Conservation (phyloP, 1,139 yeast genomes). For the Lodderomyces parapsilosis region DNA sequence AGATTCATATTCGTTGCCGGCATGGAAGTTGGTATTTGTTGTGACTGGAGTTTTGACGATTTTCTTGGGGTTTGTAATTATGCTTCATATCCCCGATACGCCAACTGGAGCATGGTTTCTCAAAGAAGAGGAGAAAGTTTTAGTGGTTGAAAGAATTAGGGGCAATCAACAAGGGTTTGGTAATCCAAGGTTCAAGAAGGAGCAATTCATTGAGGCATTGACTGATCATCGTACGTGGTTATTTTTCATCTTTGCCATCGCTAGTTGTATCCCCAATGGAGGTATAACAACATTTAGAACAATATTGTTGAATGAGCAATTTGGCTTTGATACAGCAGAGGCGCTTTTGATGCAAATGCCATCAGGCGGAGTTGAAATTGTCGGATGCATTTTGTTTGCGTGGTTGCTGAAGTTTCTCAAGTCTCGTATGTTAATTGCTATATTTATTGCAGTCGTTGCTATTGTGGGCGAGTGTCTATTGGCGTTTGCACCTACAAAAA, state of each 20-base stretch:
- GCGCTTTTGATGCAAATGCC: slow-evolving; percentile 36
- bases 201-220: slow-evolving; percentile 55
- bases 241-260: slow-evolving; percentile 20
- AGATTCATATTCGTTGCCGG: slow-evolving; percentile 19
- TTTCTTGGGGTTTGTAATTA: slow-evolving; percentile 22
- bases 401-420: slow-evolving; percentile 25
- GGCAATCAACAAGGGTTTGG: slow-evolving; percentile 55
- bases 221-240: slow-evolving; percentile 44
- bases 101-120: slow-evolving; percentile 37
- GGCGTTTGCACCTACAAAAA: slow-evolving; percentile 39
- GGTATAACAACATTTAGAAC: slow-evolving; percentile 44
- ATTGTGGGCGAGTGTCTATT: slow-evolving; percentile 44
- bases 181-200: slow-evolving; percentile 48
- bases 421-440: slow-evolving; percentile 44
- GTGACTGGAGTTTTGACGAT: slow-evolving; percentile 31
- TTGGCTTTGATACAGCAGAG: slow-evolving; percentile 35
- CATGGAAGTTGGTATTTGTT: slow-evolving; percentile 34
- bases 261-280: slow-evolving; percentile 35
- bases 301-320: slow-evolving; percentile 42
- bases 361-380: slow-evolving; percentile 37
- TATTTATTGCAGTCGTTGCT: slow-evolving; percentile 35
- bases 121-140: slow-evolving; percentile 43
- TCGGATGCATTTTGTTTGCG: slow-evolving; percentile 41
- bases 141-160: slow-evolving; percentile 36
- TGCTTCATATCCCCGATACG: slow-evolving; percentile 27